These are phyloP conservation scores for Lagenaria siceraria DNA, from an alignment of 306 rosid species.

Conservation along the genomic window DNA sequence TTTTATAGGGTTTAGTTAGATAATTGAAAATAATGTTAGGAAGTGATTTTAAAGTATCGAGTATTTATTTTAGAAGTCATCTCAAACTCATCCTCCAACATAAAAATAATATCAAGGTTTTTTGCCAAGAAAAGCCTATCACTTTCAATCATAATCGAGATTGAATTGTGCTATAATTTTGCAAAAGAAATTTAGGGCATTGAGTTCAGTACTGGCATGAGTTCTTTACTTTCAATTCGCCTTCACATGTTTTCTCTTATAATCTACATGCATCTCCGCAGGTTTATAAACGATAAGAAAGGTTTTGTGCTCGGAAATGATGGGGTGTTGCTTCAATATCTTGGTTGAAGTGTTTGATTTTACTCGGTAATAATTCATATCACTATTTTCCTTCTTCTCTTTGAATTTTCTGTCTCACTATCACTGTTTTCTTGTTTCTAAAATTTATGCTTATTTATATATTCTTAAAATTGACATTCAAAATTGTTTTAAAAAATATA, in stretches of 20 bases:
- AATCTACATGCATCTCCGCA: conserved; percentile 17
- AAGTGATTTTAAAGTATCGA: neutral
- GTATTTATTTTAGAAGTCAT: neutral
- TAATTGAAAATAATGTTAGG: neutral
- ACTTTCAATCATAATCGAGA: neutral
- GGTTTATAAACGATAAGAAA: conserved; percentile 70
- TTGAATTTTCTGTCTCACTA: neutral
- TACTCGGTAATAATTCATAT: conserved; percentile 27
- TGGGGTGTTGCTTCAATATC: conserved; percentile 92
- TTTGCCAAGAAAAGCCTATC: neutral
- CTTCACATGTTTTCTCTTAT: neutral
- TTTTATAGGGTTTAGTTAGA: neutral
- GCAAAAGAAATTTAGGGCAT: neutral
- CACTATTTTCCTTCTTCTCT: neutral
- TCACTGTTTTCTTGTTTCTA: neutral
- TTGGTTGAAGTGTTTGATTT: conserved; percentile 42
- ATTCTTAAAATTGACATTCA: neutral
- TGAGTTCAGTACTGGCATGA: neutral
- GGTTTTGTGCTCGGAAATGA: conserved; percentile 96
- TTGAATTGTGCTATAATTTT: neutral
- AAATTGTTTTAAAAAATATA: neutral
- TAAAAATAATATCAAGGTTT: neutral
- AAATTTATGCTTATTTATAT: neutral
- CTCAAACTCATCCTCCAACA: neutral
- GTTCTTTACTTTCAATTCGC: neutral